These are phyloP conservation scores for Penstemon newberryi DNA, from an alignment of 257 asterid species.

Conservation along the genomic window DNA sequence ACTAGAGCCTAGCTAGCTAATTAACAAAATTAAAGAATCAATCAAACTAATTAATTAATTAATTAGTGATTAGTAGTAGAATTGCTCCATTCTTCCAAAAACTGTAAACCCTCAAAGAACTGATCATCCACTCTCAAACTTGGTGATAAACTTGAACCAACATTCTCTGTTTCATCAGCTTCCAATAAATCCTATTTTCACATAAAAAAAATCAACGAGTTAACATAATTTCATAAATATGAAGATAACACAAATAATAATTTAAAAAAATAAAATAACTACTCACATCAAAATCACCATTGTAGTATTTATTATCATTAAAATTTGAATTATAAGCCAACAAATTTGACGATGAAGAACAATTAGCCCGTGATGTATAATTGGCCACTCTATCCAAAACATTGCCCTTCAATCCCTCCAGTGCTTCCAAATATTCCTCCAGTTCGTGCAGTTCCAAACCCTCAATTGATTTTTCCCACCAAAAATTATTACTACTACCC, in stretches of 20 bases:
- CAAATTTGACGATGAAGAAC: background rate
- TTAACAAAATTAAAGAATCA: too few species aligned
- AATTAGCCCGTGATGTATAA: background rate
- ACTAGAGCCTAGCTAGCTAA: too few species aligned
- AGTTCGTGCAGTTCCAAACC: conserved; percentile 43
- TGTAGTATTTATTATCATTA: background rate
- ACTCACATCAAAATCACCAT: background rate
- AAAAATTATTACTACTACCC: conserved; percentile 8
- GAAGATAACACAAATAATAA: background rate
- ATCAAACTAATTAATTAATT: too few species aligned
- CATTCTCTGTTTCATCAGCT: too few species aligned
- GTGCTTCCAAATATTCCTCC: conserved; percentile 33
- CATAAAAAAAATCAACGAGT: too few species aligned
- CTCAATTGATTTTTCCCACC: conserved; percentile 43
- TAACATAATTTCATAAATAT: too few species aligned
- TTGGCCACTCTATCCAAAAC: conserved; percentile 26
- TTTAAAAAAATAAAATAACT: background rate
- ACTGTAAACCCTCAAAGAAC: too few species aligned
- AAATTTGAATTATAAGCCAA: background rate
- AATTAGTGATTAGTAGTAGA: too few species aligned
- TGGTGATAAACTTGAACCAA: too few species aligned
- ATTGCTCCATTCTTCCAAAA: too few species aligned
- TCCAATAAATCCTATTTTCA: too few species aligned
- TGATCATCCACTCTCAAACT: too few species aligned
- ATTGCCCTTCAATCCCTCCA: conserved; percentile 39